phyloP scores from a whole-genome alignment of 768 basidiomycete species.

The Tephrocybe sp. region DNA sequence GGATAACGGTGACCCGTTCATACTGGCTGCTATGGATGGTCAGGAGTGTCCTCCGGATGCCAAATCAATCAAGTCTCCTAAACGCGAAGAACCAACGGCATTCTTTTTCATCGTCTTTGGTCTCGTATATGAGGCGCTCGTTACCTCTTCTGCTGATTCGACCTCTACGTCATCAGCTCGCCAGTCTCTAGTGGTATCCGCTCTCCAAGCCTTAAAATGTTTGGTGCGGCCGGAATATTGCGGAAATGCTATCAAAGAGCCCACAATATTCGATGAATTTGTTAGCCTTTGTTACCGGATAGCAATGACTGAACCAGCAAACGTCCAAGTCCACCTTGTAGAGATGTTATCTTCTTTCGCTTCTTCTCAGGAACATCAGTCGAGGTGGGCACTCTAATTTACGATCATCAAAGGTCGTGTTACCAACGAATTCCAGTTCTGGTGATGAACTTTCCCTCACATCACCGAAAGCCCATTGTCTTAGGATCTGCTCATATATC shows the following conservation, averaged over 20 bases:
- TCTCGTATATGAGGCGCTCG: slow-evolving; percentile 88
- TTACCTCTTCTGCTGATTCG: slow-evolving; percentile 61
- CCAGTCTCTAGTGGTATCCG: slow-evolving; percentile 52
- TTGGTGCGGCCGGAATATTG: slow-evolving; percentile 81
- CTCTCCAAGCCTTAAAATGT: slow-evolving; percentile 74
- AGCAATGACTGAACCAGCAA: slow-evolving; percentile 81
- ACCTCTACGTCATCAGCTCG: slow-evolving; percentile 41
- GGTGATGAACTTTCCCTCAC: slow-evolving; percentile 40
- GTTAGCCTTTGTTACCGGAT: slow-evolving; percentile 86
- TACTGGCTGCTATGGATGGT: slow-evolving; percentile 84
- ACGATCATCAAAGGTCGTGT: neutral
- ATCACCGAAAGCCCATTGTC: slow-evolving; percentile 64
- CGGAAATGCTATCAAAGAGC: slow-evolving; percentile 79
- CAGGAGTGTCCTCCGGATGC: slow-evolving; percentile 39
- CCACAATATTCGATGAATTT: slow-evolving; percentile 87
- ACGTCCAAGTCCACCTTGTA: slow-evolving; percentile 68
- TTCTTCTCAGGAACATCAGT: slow-evolving; percentile 30
- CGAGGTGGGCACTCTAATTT: slow-evolving; percentile 18
- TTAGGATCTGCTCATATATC: slow-evolving; percentile 81
- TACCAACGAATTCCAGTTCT: slow-evolving; percentile 17
- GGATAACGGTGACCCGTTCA: slow-evolving; percentile 63
- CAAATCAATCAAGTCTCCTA: slow-evolving; percentile 22
- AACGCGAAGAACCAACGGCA: slow-evolving; percentile 63
- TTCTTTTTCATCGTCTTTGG: slow-evolving; percentile 93
- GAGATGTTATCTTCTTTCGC: slow-evolving; percentile 68